These are phyloP conservation scores for Marasmius tenuissimus DNA, from an alignment of 1,284 basidiomycete genomes.

Conservation along the genomic window DNA sequence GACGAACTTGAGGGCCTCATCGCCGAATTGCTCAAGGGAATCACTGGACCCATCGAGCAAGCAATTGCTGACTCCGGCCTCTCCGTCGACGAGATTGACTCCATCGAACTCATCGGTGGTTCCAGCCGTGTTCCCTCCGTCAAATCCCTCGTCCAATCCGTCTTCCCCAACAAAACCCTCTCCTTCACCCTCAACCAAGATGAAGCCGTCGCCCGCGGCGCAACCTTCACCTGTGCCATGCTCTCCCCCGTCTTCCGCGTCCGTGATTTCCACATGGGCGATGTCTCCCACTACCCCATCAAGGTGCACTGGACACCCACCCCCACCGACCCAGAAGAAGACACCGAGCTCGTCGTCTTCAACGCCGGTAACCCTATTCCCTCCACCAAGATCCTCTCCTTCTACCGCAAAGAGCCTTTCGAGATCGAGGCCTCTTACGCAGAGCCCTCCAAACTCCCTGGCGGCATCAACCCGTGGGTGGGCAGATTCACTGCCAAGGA, in stretches of 20 bases:
- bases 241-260: constrained; percentile 96
- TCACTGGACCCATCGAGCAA: constrained; percentile 88
- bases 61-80: constrained; percentile 91
- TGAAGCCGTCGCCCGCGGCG: constrained; percentile 90
- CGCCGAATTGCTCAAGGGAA: constrained; percentile 87
- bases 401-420: constrained; percentile 86
- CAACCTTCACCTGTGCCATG: constrained; percentile 92
- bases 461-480: constrained; percentile 81
- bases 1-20: constrained; percentile 93
- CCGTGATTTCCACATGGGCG: constrained; percentile 85
- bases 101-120: constrained; percentile 90
- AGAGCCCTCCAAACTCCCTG: constrained; percentile 69
- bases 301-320: constrained; percentile 83
- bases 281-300: constrained; percentile 84
- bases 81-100: constrained; percentile 90
- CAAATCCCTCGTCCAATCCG: constrained; percentile 87
- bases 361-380: constrained; percentile 80
- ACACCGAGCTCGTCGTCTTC: constrained; percentile 88
- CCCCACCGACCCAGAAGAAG: constrained; percentile 78
- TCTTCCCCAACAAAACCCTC: constrained; percentile 78
- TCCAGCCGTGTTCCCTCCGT: constrained; percentile 96
- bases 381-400: constrained; percentile 93
- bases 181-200: constrained; percentile 93
- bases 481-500: constrained; percentile 79
- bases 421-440: constrained; percentile 84